Evolutionary conservation across 768 basidiomycete species (phyloP), one percentile per base, ranked within the genome.

Genomic region (Chiua virens): DNA sequence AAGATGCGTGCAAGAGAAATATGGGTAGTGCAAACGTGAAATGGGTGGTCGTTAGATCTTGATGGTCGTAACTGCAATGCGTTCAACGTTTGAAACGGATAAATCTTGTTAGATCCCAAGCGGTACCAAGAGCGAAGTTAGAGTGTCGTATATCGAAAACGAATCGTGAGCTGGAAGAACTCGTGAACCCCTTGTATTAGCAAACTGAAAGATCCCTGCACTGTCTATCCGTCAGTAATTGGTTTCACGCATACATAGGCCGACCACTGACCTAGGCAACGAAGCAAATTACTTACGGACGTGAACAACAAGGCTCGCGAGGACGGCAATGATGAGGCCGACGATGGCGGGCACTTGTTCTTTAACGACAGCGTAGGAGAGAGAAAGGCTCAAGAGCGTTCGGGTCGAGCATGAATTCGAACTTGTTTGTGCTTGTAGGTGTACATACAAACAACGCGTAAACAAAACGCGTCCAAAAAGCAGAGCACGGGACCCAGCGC

Each of bases 341-440:
- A 46, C 53, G 53, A 54, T 39, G 37, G 53, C 61, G 57, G 56
- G 61, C 47, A 37, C 65, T 51, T 49, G 62, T 47, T 52, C 45
- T 58, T 3, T 30, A 30, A 52, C 54, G 47, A 61, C 41, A 57
- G 50, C 30, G 30, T 30, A 11, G 30, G 13, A 11, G 30, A 14
- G 46, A 59, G 56, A 61, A 57, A 64, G n/a, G n/a, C n/a, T n/a
- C n/a, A n/a, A n/a, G 56, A 45, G 36, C 15, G 42, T 9, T 47
- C 42, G 39, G 25, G 6, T 28, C 40, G 35, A 18, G 28, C 18
- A 53, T 20, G 54, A 70, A 70, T 20, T 70, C 52, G 69, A 68
- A 68, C 67, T 61, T 68, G 54, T 68, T 68, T 68, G 68, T 49
- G 37, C 43, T 51, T 69, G 69, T 70, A 56, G 66, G 57, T 9